Evolutionary conservation across 2,329 filamentous ascomycete species (phyloP).

Genomic region (Hypoxylon sp.): DNA sequence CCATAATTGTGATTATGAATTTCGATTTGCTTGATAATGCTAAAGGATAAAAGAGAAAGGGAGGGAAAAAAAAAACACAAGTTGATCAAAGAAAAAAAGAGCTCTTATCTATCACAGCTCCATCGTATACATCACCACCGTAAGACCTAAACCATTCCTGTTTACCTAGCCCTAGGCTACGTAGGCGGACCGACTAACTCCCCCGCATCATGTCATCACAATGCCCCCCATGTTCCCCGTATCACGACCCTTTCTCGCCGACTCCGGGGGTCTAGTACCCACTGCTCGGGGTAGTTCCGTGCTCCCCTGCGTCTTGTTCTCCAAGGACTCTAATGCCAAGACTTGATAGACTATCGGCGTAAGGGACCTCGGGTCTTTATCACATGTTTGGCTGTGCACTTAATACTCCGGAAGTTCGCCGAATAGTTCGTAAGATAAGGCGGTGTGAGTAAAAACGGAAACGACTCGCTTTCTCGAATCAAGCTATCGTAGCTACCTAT

Average conservation of each 20-base stretch:
- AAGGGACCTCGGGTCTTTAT: background rate
- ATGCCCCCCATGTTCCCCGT: background rate
- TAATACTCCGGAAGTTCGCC: too few species aligned
- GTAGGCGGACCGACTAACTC: conserved; percentile 4
- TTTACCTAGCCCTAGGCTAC: too few species aligned
- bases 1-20: conserved; percentile 4
- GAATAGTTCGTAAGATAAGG: conserved; percentile 2
- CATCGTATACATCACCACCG: too few species aligned
- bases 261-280: conserved; percentile 14
- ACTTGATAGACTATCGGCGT: background rate
- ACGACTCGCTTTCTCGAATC: too few species aligned
- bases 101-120: too few species aligned
- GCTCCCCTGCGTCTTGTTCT: background rate
- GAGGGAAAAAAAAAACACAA: too few species aligned
- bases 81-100: too few species aligned
- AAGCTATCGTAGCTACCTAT: background rate
- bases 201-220: conserved; percentile 22
- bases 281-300: conserved; percentile 24
- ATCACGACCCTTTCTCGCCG: conserved; percentile 27
- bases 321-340: background rate
- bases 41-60: background rate
- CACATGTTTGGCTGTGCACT: too few species aligned
- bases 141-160: conserved; percentile 23
- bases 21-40: background rate
- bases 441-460: too few species aligned